These are phyloP conservation scores for Alternaria sp. DNA, from an alignment of 2,329 filamentous ascomycete genomes.

Conservation along the genomic window DNA sequence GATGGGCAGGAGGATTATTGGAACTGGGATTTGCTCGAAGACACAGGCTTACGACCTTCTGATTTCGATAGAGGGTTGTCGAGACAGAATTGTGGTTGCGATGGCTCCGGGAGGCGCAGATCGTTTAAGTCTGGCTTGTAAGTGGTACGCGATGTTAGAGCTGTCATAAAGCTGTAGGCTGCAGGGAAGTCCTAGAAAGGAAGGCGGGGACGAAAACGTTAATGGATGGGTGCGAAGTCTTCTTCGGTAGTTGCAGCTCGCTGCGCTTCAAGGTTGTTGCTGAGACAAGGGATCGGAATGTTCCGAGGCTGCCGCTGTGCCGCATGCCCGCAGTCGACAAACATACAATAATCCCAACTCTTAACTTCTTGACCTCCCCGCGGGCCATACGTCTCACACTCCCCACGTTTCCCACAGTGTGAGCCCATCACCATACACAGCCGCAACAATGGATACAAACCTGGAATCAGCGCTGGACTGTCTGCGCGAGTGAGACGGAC, in stretches of 20 bases:
- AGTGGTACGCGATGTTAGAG: not conserved
- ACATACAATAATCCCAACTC: not conserved
- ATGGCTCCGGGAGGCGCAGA: not conserved
- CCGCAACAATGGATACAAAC: not conserved
- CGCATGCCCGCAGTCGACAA: not conserved
- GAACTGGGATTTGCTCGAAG: not conserved
- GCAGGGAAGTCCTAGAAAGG: not conserved
- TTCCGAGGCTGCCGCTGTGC: not conserved
- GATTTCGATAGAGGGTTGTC: not conserved
- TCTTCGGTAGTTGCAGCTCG: not conserved
- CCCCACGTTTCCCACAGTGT: not conserved
- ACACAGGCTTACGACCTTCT: not conserved
- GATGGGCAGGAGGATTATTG: not conserved
- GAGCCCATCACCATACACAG: not conserved
- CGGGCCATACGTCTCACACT: not conserved
- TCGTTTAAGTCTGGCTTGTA: not conserved
- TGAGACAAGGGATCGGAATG: not conserved
- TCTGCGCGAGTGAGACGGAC: not conserved
- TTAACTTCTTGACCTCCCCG: not conserved
- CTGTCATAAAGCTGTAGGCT: not conserved
- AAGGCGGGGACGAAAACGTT: not conserved
- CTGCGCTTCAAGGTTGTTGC: not conserved
- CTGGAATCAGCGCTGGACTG: not conserved
- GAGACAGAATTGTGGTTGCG: not conserved
- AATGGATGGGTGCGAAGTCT: not conserved